Evolutionary conservation across 1,284 basidiomycete genomes (phyloP).

Genomic region (Cutaneotrichosporon cyanovorans): DNA sequence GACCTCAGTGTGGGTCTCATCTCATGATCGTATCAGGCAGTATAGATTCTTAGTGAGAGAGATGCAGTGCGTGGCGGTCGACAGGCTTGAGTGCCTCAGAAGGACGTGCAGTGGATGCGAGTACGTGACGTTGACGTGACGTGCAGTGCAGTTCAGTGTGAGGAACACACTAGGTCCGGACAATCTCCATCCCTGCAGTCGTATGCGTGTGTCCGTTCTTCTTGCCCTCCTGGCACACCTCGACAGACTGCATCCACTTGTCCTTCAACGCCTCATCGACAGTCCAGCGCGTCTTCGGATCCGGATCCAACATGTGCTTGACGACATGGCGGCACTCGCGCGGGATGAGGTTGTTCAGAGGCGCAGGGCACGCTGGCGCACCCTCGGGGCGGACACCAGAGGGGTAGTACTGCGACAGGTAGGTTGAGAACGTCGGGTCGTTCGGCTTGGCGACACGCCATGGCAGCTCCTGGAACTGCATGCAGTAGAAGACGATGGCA

Average conservation of each 20-base stretch:
- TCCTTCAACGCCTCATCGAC: constrained; percentile 82
- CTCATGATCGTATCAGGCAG: too few species aligned
- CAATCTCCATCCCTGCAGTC: constrained; percentile 35
- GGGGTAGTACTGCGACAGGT: constrained; percentile 57
- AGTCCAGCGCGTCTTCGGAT: constrained; percentile 68
- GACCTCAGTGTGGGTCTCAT: too few species aligned
- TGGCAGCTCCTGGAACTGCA: constrained; percentile 92
- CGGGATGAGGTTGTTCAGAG: constrained; percentile 76
- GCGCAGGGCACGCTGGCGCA: constrained; percentile 32
- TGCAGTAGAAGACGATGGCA: constrained; percentile 95
- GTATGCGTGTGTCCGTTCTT: constrained; percentile 36
- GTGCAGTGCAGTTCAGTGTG: neutral
- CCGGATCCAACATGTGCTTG: constrained; percentile 92
- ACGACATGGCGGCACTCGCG: constrained; percentile 76
- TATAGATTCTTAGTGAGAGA: too few species aligned
- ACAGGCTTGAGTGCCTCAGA: too few species aligned
- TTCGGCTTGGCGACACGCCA: constrained; percentile 88
- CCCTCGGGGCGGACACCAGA: constrained; percentile 22
- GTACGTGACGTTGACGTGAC: too few species aligned
- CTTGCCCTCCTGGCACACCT: constrained; percentile 47
- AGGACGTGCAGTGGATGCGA: too few species aligned
- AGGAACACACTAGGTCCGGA: constrained; percentile 9
- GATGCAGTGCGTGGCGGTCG: too few species aligned
- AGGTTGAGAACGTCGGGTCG: constrained; percentile 77
- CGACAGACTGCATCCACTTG: constrained; percentile 70